Percentiles rank a stretch among this genome's conserved stretches.
These are phyloP conservation scores for Globisporangium rhizosaccharum DNA, from an alignment of 352 stramenopile species.

Conservation along the genomic window DNA sequence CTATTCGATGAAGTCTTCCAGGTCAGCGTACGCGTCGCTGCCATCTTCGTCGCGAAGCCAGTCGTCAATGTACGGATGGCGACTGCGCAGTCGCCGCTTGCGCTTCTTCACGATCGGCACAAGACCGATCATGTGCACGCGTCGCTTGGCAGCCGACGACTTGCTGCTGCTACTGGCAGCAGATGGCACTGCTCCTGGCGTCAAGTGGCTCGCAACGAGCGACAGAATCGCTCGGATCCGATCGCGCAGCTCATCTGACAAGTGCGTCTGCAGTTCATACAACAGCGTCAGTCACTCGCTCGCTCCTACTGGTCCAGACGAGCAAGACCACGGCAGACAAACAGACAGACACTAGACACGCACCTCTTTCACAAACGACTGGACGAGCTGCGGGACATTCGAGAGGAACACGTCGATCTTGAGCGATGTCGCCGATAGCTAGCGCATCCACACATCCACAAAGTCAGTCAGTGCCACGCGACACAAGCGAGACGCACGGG, in stretches of 20 bases:
- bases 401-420: slow-evolving; percentile 69
- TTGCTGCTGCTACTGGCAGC: neutral
- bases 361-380: slow-evolving; percentile 40
- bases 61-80: slow-evolving; percentile 71
- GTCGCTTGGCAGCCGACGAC: slow-evolving; percentile 18
- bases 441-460: slow-evolving; percentile 5
- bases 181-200: slow-evolving; percentile 5
- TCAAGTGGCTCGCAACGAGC: slow-evolving; percentile 36
- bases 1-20: slow-evolving; percentile 76
- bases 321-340: neutral
- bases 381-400: slow-evolving; percentile 34
- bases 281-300: neutral
- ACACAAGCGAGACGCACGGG: neutral
- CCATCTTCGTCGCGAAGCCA: slow-evolving; percentile 70
- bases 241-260: slow-evolving; percentile 18
- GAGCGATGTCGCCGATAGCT: slow-evolving; percentile 47
- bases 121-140: slow-evolving; percentile 37
- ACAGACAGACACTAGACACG: neutral
- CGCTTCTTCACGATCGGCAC: slow-evolving; percentile 53
- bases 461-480: neutral
- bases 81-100: slow-evolving; percentile 49
- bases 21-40: slow-evolving; percentile 58
- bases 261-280: slow-evolving; percentile 15
- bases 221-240: slow-evolving; percentile 29
- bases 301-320: too few species aligned